Base-by-base conservation (phyloP, 2,329 filamentous ascomycete genomes). In the Sporothrix euskadiensis region DNA sequence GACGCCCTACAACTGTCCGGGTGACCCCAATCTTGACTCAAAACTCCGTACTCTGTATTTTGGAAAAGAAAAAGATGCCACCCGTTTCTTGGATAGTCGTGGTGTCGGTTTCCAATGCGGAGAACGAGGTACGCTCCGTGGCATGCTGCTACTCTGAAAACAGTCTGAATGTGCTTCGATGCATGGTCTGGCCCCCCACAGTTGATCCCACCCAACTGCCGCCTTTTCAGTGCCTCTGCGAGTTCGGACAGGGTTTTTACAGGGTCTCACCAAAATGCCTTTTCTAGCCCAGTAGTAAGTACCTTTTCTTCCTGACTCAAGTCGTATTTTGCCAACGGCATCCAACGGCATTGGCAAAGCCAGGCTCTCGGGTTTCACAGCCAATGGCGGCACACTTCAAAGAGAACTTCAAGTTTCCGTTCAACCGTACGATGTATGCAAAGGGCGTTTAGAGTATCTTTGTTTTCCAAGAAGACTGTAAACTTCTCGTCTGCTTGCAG, bases 71-170 rank as follows among this genome's bases (percentile, higher is more conserved):
- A 9, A 65, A 9, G 61, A 47, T 65, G n/a, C 61, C 26, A 26
- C 26, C 47, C 35, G 39, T 49, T 49, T 65, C 61, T 65, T 70
- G 68, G 68, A 57, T 22, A 44, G 66, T 35, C 66, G 66, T 47
- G 14, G 65, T 68, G 19, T 52, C 65, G 44, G 65, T 68, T 69
- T 35, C 66, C 66, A 56, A 56, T 52, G 47, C 49, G 49, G 19
- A 47, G 44, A 52, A 56, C 47, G 47, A 69, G 32, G 30, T 32
- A 54, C 66, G 47, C 30, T 54, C 41, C 30, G 30, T 54, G 26
- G 41, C 16, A 7, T 5, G 52, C 22, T 56, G 52, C 8, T 26
- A 12, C 52, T 30, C 52, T 56, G 49, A n/a, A 22, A 56, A 22
- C 26, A 26, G 26, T 49, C 47, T 49, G 47, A 49, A 49, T 56